These are phyloP conservation scores for Pleurotus platypus DNA, from an alignment of 768 basidiomycete species.

Conservation along the genomic window DNA sequence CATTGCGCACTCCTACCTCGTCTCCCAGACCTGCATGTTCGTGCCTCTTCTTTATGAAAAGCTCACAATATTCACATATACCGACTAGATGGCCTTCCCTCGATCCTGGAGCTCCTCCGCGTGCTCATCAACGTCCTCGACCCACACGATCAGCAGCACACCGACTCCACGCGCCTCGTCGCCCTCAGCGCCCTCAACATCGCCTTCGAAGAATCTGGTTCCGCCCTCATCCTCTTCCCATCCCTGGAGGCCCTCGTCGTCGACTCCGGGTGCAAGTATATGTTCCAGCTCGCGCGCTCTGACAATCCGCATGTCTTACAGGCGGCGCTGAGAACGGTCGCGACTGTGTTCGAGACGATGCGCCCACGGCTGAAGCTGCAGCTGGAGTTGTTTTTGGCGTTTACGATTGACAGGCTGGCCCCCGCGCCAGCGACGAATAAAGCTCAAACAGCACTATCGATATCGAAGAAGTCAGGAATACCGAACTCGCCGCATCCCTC, in stretches of 20 bases:
- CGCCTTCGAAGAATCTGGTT: slow-evolving; percentile 82
- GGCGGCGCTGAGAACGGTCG: slow-evolving; percentile 77
- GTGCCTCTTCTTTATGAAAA: slow-evolving; percentile 10
- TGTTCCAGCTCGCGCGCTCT: slow-evolving; percentile 94
- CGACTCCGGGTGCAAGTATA: slow-evolving; percentile 91
- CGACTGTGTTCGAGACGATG: slow-evolving; percentile 87
- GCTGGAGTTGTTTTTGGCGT: slow-evolving; percentile 91
- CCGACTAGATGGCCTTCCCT: slow-evolving; percentile 77
- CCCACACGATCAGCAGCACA: slow-evolving; percentile 93
- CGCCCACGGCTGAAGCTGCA: slow-evolving; percentile 85
- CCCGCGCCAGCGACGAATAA: slow-evolving; percentile 36
- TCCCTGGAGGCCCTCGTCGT: slow-evolving; percentile 74
- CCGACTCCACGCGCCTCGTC: slow-evolving; percentile 90
- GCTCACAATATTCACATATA: too few species aligned
- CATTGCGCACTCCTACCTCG: slow-evolving; percentile 18
- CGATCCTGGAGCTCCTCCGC: slow-evolving; percentile 87
- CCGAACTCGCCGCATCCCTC: slow-evolving; percentile 49
- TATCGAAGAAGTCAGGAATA: slow-evolving; percentile 28
- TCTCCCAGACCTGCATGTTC: slow-evolving; percentile 38
- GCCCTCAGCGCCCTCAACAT: slow-evolving; percentile 85
- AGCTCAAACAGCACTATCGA: slow-evolving; percentile 16
- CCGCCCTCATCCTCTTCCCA: slow-evolving; percentile 70
- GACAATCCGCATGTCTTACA: slow-evolving; percentile 81
- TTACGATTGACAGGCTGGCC: slow-evolving; percentile 87
- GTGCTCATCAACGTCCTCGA: slow-evolving; percentile 95